Evolutionary conservation across 2,329 filamentous ascomycete species (phyloP), one percentile per base, ranked within the genome.

Genomic region (Exophiala oligosperma): DNA sequence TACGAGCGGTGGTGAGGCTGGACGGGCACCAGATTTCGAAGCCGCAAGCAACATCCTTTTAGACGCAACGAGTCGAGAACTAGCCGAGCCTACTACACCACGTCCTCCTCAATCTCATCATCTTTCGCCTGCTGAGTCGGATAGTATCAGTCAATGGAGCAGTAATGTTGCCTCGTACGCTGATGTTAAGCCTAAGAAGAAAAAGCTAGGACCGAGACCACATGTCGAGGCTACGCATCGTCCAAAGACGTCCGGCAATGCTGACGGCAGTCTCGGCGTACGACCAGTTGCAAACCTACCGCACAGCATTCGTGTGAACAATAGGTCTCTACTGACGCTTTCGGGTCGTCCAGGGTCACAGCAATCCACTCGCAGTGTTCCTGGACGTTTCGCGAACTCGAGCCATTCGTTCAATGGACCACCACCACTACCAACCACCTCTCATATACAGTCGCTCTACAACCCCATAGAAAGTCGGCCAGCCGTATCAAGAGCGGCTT

Each of bases 121-220:
- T 24, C 76, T 77, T 17, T 76, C 77, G 0, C 66, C 76, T 29
- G 71, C 70, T 24, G 78, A 80, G 50, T 69, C 79, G 35, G 76
- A 77, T 54, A 72, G 71, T 24, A 70, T 71, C 12, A 72, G 70
- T 47, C 68, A 71, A 44, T 71, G 70, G 54, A 71, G 68, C 60
- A 79, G 79, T 53, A 78, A 81, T 64, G 77, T 77, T 23, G 71
- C 76, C 5, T 62, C 62, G 11, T 64, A 58, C 49, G 49, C 57
- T 12, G 40, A 49, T 7, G 53, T 53, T 17, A 56, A 58, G 23
- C 38, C 57, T 17, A 88, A 88, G 44, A 97, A 95, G 72, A 87
- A 96, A 56, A 97, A 95, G 74, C 83, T 96, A 44, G 94, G 87
- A 1, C 93, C 94, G 8, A 84, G 93, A 47, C 92, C 92, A 26